Evolutionary conservation across 495 filamentous ascomycete species (phyloP).

Genomic region (Apiosordaria backusii): DNA sequence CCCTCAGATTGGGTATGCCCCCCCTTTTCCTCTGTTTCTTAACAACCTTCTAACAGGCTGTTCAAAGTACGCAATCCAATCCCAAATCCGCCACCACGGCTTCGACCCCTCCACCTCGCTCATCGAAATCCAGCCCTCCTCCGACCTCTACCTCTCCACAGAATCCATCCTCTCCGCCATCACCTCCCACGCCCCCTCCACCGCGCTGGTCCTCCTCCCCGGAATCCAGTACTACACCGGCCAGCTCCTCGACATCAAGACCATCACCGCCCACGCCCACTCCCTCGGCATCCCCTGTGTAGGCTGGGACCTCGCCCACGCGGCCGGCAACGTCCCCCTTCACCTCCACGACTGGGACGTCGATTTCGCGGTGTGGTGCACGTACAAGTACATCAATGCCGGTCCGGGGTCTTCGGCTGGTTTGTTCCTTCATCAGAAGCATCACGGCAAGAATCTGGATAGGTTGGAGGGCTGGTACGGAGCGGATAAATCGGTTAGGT

Average conservation of each 20-base stretch:
- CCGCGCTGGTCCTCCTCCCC: slow-evolving; percentile 78
- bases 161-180: slow-evolving; percentile 72
- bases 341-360: slow-evolving; percentile 86
- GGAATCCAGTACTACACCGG: slow-evolving; percentile 94
- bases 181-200: slow-evolving; percentile 67
- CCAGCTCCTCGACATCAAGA: slow-evolving; percentile 77
- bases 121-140: slow-evolving; percentile 60
- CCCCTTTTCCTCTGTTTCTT: not conserved
- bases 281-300: slow-evolving; percentile 64
- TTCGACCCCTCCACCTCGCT: slow-evolving; percentile 63
- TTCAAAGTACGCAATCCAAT: slow-evolving; percentile 75
- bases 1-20: slow-evolving; percentile 72
- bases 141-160: slow-evolving; percentile 56
- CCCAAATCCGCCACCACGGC: slow-evolving; percentile 72
- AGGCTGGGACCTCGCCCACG: slow-evolving; percentile 94
- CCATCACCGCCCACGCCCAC: slow-evolving; percentile 76
- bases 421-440: slow-evolving; percentile 75
- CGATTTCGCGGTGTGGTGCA: slow-evolving; percentile 94
- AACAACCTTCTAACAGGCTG: not conserved
- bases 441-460: slow-evolving; percentile 37
- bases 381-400: slow-evolving; percentile 91
- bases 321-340: slow-evolving; percentile 80
- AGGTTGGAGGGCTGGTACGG: slow-evolving; percentile 83
- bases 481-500: slow-evolving; percentile 64
- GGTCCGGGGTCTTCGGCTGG: slow-evolving; percentile 83